Conservation (phyloP, 108 stramenopile species). For the Schizochytrium sp. region DNA sequence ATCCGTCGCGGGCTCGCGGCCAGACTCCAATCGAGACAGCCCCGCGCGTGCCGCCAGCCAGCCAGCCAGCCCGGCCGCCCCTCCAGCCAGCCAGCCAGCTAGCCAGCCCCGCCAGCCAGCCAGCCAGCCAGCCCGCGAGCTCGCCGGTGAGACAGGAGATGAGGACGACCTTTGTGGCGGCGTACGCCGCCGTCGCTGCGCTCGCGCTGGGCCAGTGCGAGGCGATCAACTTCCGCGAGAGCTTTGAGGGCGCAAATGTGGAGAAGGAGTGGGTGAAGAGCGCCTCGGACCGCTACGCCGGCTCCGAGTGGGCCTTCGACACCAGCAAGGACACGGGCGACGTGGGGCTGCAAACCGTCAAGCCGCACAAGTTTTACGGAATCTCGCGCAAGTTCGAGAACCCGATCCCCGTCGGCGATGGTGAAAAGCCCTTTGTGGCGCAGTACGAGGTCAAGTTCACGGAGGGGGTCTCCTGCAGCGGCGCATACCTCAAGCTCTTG, state of each 20-base stretch:
- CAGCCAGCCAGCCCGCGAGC: no score
- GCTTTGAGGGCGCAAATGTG: background rate
- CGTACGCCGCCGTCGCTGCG: no score
- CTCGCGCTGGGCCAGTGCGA: background rate
- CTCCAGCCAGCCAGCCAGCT: no score
- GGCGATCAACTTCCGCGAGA: background rate
- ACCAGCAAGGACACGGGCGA: background rate
- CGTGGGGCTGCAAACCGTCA: background rate
- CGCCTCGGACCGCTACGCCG: background rate
- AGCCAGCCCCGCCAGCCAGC: no score
- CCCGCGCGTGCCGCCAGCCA: no score
- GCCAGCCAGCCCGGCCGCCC: no score
- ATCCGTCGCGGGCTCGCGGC: no score
- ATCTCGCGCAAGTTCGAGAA: slow-evolving; percentile 20
- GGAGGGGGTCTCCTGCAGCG: slow-evolving; percentile 44
- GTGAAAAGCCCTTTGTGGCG: slow-evolving; percentile 34
- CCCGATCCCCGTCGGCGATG: background rate
- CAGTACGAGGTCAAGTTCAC: slow-evolving; percentile 51
- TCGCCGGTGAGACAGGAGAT: no score
- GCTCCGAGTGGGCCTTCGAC: background rate
- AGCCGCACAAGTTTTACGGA: slow-evolving; percentile 28
- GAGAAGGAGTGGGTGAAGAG: background rate
- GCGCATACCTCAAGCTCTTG: slow-evolving; percentile 40
- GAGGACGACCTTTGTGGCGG: no score
- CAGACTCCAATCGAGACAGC: no score